These are phyloP conservation scores for Leccinum aurantiacum DNA, from an alignment of 768 basidiomycete genomes.

Conservation along the genomic window DNA sequence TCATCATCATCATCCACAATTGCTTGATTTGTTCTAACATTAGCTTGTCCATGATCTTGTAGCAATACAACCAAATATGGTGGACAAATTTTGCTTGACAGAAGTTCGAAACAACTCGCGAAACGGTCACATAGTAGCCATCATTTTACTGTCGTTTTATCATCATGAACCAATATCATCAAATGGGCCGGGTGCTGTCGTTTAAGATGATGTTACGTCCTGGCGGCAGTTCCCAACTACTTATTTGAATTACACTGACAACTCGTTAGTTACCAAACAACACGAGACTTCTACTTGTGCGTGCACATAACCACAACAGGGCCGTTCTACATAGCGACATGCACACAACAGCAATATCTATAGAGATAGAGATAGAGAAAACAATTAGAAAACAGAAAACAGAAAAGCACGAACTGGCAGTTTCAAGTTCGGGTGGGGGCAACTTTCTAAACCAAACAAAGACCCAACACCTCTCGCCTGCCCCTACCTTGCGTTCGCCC, in stretches of 20 bases:
- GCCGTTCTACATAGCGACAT: not conserved
- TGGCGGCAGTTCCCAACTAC: too few species aligned
- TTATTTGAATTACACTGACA: too few species aligned
- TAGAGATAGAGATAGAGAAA: not conserved
- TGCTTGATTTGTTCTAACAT: not conserved
- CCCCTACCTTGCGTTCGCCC: not conserved
- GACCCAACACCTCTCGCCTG: too few species aligned
- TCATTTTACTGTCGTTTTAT: too few species aligned
- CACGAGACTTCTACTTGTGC: not conserved
- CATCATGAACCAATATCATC: too few species aligned
- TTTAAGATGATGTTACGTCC: too few species aligned
- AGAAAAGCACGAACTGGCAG: not conserved
- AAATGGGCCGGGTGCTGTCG: too few species aligned
- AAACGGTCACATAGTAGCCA: not conserved
- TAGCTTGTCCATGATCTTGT: not conserved
- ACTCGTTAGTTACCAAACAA: too few species aligned
- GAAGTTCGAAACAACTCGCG: not conserved
- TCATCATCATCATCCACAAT: not conserved
- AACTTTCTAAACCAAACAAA: not conserved
- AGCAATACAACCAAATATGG: too few species aligned
- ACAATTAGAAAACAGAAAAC: not conserved
- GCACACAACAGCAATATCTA: not conserved
- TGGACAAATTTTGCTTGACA: too few species aligned
- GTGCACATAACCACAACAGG: not conserved
- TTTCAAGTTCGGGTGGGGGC: too few species aligned